A percentile compares a stretch with the other conserved stretches of the same genome.
phyloP scores from a whole-genome alignment of 208 protist species.

The Acanthamoeba triangularis region DNA sequence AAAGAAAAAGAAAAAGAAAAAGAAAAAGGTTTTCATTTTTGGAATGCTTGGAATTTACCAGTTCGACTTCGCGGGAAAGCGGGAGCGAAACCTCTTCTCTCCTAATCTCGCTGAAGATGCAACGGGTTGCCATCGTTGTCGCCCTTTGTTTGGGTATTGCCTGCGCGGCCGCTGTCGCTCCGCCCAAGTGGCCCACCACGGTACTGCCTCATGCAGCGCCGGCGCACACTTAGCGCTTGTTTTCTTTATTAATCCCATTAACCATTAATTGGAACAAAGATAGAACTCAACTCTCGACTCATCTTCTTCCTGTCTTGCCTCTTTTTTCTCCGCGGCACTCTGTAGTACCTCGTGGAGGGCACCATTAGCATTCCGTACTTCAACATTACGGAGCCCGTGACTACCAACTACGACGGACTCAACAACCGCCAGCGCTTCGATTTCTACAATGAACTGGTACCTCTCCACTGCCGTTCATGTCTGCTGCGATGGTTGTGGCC shows the following conservation, averaged over 20 bases:
- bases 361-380: slow-evolving; percentile 60
- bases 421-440: slow-evolving; percentile 55
- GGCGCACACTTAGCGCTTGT: background rate
- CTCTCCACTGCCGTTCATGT: no score
- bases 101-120: background rate
- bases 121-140: background rate
- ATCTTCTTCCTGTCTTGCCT: background rate
- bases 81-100: background rate
- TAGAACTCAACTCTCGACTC: no score
- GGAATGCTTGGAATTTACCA: no score
- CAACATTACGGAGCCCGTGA: slow-evolving; percentile 32
- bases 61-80: no score
- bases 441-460: slow-evolving; percentile 57
- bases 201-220: background rate
- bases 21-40: no score
- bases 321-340: background rate
- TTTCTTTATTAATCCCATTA: no score
- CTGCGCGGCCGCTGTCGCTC: background rate
- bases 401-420: slow-evolving; percentile 6
- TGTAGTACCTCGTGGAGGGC: slow-evolving; percentile 33
- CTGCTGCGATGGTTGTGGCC: no score
- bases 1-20: no score
- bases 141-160: background rate
- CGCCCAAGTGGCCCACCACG: background rate
- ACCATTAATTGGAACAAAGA: no score